phyloP scores from a whole-genome alignment of 129 eudicot species.

The Silybum marianum region DNA sequence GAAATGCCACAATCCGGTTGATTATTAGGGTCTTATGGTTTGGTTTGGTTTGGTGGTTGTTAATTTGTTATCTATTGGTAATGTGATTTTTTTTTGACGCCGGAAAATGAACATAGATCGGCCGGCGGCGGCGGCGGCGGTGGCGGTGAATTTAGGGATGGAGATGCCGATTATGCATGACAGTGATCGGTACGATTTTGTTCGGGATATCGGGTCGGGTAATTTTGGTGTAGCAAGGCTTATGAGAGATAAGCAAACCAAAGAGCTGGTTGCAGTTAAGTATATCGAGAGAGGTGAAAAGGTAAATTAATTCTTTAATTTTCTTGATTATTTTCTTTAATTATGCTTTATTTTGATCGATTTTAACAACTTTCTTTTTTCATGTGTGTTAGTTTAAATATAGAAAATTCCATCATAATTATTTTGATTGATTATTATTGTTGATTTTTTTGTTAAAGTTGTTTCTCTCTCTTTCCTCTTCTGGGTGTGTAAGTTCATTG shows the following conservation, averaged over 20 bases:
- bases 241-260: conserved; percentile 80
- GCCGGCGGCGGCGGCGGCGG: conserved; percentile 20
- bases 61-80: not conserved
- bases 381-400: conserved; percentile 15
- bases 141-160: conserved; percentile 45
- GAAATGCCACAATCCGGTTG: not conserved
- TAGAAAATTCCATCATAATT: not conserved
- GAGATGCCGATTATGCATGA: conserved; percentile 87
- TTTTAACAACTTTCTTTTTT: not conserved
- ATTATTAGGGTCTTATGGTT: not conserved
- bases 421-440: not conserved
- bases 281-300: conserved; percentile 90
- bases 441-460: conserved; percentile 1
- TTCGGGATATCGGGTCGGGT: conserved; percentile 83
- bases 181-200: conserved; percentile 74
- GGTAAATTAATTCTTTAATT: conserved; percentile 33
- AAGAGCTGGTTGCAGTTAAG: conserved; percentile 84
- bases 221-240: conserved; percentile 88
- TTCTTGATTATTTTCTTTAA: not conserved
- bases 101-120: conserved; percentile 55
- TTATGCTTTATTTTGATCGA: not conserved
- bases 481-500: not conserved
- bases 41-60: too few species aligned
- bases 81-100: not conserved
- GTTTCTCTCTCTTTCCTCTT: not conserved